Evolutionary conservation across 208 protist genomes (phyloP).

Genomic region (Trypanosoma mega): DNA sequence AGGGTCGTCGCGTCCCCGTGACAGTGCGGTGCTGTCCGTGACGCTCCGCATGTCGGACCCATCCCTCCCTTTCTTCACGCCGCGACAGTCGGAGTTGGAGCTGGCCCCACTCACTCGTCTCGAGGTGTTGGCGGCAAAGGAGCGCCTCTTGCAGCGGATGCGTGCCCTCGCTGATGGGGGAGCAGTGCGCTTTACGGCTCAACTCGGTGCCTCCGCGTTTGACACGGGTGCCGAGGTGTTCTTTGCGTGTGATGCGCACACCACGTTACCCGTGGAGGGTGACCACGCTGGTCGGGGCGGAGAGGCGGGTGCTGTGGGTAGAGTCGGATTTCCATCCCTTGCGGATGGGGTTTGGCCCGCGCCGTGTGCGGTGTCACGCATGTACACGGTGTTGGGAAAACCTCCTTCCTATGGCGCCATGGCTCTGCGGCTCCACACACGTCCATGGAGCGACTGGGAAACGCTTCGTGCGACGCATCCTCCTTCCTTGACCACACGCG

Average conservation of each 20-base stretch:
- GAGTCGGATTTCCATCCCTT: constrained; percentile 40
- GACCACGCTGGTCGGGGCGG: no score
- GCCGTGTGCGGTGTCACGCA: constrained; percentile 19
- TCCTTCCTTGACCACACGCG: no score
- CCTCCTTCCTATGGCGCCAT: neutral
- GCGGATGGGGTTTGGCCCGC: constrained; percentile 37
- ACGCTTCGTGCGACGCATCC: no score
- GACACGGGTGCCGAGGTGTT: constrained; percentile 45
- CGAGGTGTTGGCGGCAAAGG: constrained; percentile 28
- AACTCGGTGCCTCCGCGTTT: constrained; percentile 21
- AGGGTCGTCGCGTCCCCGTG: no score
- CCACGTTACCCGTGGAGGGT: no score
- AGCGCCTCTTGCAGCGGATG: constrained; percentile 36
- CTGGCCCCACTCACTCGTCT: constrained; percentile 27
- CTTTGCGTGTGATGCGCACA: constrained; percentile 23
- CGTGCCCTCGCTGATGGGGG: constrained; percentile 19
- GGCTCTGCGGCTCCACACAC: constrained; percentile 4
- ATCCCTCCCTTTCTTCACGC: constrained; percentile 17
- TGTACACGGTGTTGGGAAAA: constrained; percentile 8
- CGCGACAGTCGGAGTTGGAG: constrained; percentile 25
- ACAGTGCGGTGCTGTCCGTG: neutral
- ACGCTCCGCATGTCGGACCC: constrained; percentile 9
- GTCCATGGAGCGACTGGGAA: constrained; percentile 13
- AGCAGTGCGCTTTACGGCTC: constrained; percentile 25
- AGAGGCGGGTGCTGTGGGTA: neutral